Conservation (phyloP, 73 alveolate genomes). For the Durusdinium trenchii region DNA sequence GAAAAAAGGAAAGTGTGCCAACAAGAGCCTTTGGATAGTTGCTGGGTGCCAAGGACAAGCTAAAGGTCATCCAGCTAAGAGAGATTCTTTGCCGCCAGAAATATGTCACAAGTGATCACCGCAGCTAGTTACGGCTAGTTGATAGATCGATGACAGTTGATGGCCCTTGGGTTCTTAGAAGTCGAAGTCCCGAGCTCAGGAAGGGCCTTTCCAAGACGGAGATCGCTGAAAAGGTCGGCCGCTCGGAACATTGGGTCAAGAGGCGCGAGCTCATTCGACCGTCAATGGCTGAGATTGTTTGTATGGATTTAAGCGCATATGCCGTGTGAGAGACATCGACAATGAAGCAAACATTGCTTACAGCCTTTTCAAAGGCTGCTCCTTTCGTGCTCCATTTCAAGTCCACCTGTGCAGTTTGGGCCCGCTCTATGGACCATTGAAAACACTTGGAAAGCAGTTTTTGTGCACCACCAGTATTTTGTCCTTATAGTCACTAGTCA, state of each 20-base stretch:
- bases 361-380: too few relatives aligned
- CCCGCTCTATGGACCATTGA: too few relatives aligned
- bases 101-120: neutral
- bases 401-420: too few relatives aligned
- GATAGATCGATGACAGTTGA: too few relatives aligned
- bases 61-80: slow-evolving; percentile 76
- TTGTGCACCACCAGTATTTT: neutral
- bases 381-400: too few relatives aligned
- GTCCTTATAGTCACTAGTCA: too few relatives aligned
- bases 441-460: neutral
- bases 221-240: slow-evolving; percentile 87
- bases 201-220: slow-evolving; percentile 88
- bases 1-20: neutral
- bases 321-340: too few relatives aligned
- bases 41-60: slow-evolving; percentile 52
- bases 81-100: slow-evolving; percentile 9
- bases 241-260: slow-evolving; percentile 89
- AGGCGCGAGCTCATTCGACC: neutral
- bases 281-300: neutral
- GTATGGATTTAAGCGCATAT: too few relatives aligned
- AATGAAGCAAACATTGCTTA: too few relatives aligned
- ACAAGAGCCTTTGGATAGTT: neutral
- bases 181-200: neutral
- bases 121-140: too few relatives aligned
- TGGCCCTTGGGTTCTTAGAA: neutral